A percentile compares a stretch with the other conserved stretches of the same genome.
Conservation (phyloP, 805 yeast species). For the Ogataea corticis region DNA sequence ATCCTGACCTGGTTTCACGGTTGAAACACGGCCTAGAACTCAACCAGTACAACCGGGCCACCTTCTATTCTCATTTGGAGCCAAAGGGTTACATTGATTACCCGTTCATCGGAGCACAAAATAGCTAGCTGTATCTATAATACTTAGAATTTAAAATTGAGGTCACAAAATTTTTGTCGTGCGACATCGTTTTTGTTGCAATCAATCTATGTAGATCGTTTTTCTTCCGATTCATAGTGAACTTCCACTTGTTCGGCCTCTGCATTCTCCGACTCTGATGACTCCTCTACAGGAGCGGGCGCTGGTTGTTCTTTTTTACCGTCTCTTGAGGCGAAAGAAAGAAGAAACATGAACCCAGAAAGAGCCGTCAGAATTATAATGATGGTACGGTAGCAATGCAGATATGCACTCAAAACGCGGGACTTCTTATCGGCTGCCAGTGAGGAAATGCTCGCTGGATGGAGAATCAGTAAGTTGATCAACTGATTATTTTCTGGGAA, state of each 20-base stretch:
- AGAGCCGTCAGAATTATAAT: conserved; percentile 18
- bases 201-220: not conserved
- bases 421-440: not conserved
- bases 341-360: conserved; percentile 19
- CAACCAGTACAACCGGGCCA: conserved; percentile 45
- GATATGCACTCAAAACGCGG: conserved; percentile 11
- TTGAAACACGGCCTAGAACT: conserved; percentile 42
- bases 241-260: not conserved
- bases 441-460: conserved; percentile 4
- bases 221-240: not conserved
- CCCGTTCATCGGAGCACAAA: no score
- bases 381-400: conserved; percentile 11
- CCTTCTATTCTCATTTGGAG: conserved; percentile 41
- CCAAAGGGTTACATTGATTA: conserved; percentile 46
- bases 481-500: not conserved
- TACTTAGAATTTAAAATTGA: no score
- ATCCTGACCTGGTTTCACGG: conserved; percentile 56
- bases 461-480: conserved; percentile 1
- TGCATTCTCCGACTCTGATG: not conserved
- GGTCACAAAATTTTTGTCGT: not conserved
- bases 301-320: conserved; percentile 8
- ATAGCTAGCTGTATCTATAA: no score
- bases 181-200: conserved; percentile 2
- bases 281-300: not conserved
- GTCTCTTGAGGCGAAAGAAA: conserved; percentile 14